phyloP scores from a whole-genome alignment of 148 eudicot genomes.

The Dysphania ambrosioides region DNA sequence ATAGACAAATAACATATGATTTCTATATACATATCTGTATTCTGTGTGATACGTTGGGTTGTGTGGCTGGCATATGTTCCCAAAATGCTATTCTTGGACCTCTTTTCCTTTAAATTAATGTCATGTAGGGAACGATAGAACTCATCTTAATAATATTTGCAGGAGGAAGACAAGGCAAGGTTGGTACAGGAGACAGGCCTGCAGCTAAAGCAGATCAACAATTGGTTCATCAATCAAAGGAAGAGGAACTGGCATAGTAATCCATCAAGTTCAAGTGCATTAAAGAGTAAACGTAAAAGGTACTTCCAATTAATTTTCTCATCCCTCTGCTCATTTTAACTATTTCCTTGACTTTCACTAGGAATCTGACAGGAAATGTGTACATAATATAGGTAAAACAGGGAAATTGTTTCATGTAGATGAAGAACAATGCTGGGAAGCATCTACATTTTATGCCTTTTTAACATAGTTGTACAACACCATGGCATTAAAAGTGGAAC shows the following conservation, averaged over 20 bases:
- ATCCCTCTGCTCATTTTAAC: not conserved
- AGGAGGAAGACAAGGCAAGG: constrained; percentile 98
- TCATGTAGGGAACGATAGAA: not conserved
- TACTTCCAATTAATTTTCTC: constrained; percentile 11
- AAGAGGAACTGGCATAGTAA: constrained; percentile 97
- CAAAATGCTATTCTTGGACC: not conserved
- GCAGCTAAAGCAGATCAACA: constrained; percentile 90
- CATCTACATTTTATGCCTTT: constrained; percentile 17
- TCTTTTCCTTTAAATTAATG: not conserved
- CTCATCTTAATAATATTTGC: not conserved
- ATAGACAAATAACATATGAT: too few relatives aligned
- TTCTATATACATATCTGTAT: too few relatives aligned
- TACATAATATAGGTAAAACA: constrained; percentile 34
- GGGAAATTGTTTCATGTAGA: constrained; percentile 29
- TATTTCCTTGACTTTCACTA: not conserved
- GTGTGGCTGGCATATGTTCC: not conserved
- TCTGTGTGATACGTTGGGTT: not conserved
- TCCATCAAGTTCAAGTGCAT: constrained; percentile 56
- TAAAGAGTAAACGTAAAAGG: constrained; percentile 92
- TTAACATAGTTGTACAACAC: constrained; percentile 9
- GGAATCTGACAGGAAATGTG: not conserved
- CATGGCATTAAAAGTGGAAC: constrained; percentile 13
- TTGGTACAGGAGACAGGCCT: constrained; percentile 92
- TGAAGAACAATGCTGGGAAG: constrained; percentile 14
- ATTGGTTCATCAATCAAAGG: constrained; percentile 96